Conservation (phyloP, 306 rosid genomes). For the Quercus dentata region DNA sequence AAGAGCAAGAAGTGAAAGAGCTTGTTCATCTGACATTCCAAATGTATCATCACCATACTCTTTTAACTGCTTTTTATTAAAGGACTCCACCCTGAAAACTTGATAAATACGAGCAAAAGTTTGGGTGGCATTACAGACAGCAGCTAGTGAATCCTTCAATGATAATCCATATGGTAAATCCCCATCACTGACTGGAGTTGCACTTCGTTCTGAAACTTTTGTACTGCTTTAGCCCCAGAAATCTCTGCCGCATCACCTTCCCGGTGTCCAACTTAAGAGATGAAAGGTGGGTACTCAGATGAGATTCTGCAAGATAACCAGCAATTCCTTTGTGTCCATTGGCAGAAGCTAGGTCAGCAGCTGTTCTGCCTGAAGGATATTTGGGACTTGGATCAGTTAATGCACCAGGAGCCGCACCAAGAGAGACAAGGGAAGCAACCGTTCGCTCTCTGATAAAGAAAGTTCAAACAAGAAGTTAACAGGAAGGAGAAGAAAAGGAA, state of each 20-base stretch:
- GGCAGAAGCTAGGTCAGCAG: conserved; percentile 80
- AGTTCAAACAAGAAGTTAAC: conserved; percentile 17
- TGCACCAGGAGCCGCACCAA: conserved; percentile 76
- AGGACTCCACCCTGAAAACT: conserved; percentile 77
- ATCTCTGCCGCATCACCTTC: conserved; percentile 35
- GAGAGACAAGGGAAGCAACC: conserved; percentile 67
- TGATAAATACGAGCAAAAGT: conserved; percentile 87
- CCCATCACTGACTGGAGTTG: conserved; percentile 28
- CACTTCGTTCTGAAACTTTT: conserved; percentile 35
- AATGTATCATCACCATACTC: conserved; percentile 33
- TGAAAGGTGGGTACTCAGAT: conserved; percentile 51
- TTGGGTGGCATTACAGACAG: conserved; percentile 78
- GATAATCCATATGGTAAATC: conserved; percentile 43
- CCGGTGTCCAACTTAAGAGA: conserved; percentile 49
- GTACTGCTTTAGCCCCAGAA: conserved; percentile 40
- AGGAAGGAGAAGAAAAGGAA: conserved; percentile 1
- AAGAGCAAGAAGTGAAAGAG: conserved; percentile 42
- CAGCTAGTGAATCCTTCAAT: conserved; percentile 79
- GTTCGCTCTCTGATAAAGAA: conserved; percentile 64
- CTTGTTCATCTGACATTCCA: conserved; percentile 53
- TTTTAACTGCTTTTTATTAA: conserved; percentile 71
- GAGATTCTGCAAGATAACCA: conserved; percentile 80
- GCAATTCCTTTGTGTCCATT: conserved; percentile 91
- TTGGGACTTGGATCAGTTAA: conserved; percentile 70
- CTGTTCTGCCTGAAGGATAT: conserved; percentile 65